phyloP scores from a whole-genome alignment of 768 basidiomycete genomes.

The Lactifluus hygrophoroides region DNA sequence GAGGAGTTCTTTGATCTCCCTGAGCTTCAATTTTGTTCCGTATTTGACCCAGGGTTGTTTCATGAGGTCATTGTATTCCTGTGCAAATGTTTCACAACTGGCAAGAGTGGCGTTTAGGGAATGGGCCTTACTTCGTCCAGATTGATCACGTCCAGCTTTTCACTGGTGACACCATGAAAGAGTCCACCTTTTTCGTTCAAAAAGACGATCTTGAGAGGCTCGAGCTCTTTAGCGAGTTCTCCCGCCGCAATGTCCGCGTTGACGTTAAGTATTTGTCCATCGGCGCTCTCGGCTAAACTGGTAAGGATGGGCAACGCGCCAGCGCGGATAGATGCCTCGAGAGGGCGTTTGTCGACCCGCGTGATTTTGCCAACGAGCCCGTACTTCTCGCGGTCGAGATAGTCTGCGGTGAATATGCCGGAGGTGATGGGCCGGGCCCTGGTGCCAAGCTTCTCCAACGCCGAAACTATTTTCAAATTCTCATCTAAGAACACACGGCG shows the following conservation, averaged over 20 bases:
- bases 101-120: background rate
- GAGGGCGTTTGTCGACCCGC: conserved; percentile 87
- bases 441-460: conserved; percentile 90
- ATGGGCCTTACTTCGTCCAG: conserved; percentile 70
- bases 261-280: conserved; percentile 98
- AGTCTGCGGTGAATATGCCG: conserved; percentile 95
- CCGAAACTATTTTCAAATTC: conserved; percentile 89
- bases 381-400: conserved; percentile 91
- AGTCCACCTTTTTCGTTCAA: conserved; percentile 97
- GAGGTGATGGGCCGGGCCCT: conserved; percentile 97
- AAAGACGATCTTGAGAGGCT: conserved; percentile 98
- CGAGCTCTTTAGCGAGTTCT: conserved; percentile 94
- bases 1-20: conserved; percentile 98
- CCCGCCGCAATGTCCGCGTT: conserved; percentile 99
- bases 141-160: conserved; percentile 95
- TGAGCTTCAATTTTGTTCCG: conserved; percentile 96
- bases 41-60: conserved; percentile 99
- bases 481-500: conserved; percentile 96
- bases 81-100: background rate
- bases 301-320: conserved; percentile 95
- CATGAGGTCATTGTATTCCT: conserved; percentile 96
- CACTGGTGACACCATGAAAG: conserved; percentile 94
- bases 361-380: conserved; percentile 94
- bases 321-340: conserved; percentile 94
- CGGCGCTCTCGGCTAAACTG: conserved; percentile 85